Base-by-base conservation (phyloP, 805 yeast species). In the Metschnikowia noctiluminum region DNA sequence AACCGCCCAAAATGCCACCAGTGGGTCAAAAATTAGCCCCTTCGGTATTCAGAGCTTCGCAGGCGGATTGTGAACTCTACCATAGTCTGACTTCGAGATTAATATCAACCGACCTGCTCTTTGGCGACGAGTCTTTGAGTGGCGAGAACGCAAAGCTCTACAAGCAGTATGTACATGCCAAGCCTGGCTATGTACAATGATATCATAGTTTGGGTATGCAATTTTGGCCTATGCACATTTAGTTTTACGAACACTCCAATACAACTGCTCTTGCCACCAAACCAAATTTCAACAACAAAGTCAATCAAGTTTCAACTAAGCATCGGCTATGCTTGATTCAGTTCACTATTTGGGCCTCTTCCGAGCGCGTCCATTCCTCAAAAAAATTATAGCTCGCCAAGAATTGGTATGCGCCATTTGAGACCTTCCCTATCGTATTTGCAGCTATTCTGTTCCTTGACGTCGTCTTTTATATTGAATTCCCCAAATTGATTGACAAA, bases 361-460 rank as follows among this genome's bases (percentile, higher is more conserved):
- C 34, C 34, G 5, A 31, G 2, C 34, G 13, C 34, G 34, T 31
- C 2, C 11, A 31, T 31, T 11, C 5, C 34, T 11, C 34, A 31
- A 31, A 31, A 30, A 28, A 7, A 16, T 39, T 41, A 69, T 10
- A 70, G 56, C 46, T 69, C 73, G 3, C 73, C 69, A 3, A 71
- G 46, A 11, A 68, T 65, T 3, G 76, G 77, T 30, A 73, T 69
- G 40, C 71, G 69, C 77, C 77, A 72, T 38, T 69, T 71, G 28
- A 73, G 54, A 0, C 76, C 76, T 32, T 61, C 59, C 34, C 42
- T 51, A 50, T 73, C 77, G 46, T 73, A 73, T 2, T 48, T 15
- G 52, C 76, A 72, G 6, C 55, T 46, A 40, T 35, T 50, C 7
- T 30, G 35, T 3, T 35, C 53, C n/a, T 38, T 40, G 15, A 48